Base-by-base conservation (phyloP, 1,284 basidiomycete species). In the Leccinum solheimii region DNA sequence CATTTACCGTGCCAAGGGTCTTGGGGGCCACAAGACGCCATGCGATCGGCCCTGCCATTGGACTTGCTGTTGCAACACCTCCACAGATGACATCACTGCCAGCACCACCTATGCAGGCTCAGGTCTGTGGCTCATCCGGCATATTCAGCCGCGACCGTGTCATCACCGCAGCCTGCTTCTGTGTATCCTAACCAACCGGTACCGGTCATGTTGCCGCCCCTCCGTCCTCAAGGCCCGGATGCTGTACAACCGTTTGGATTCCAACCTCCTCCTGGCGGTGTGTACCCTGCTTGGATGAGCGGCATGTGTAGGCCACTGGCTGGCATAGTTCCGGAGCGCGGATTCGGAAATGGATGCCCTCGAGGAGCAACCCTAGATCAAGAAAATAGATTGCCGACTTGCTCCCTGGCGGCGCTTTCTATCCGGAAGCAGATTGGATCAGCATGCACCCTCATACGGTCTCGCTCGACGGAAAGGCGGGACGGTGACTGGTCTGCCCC, bases 401-500 rank as follows among this genome's bases (percentile, higher is more conserved):
- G 74, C 77, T 93, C 51, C 90, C 90, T 2, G 90, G 87, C 40
- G 91, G 91, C 1, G 86, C 87, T 62, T 77, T 90, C 62, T 95
- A 92, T 74, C 83, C 91, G 4, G 94, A 94, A 70, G 81, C 86
- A 60, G 92, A 95, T 73, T 97, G 95, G 95, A 86, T 94, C 68
- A 82, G 81, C 56, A 86, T 93, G 81, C 94, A 97, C 75, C 92
- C 94, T 38, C 88, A 95, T 67, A 90, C 95, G 9, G 92, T 97
- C 69, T 87, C 89, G 10, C 80, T 98, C 34, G 87, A 97, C 69
- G 95, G 95, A 0, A 81, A 80, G 56, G 78, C 87, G 43, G 84
- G 95, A 85, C 84, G 8, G 81, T 98, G 58, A 83, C 86, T 1
- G 94, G 96, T 64, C 76, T 97, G 32, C 90, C 92, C 3, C 83